These are phyloP conservation scores for Durusdinium trenchii DNA, from an alignment of 73 alveolate species.

Conservation along the genomic window DNA sequence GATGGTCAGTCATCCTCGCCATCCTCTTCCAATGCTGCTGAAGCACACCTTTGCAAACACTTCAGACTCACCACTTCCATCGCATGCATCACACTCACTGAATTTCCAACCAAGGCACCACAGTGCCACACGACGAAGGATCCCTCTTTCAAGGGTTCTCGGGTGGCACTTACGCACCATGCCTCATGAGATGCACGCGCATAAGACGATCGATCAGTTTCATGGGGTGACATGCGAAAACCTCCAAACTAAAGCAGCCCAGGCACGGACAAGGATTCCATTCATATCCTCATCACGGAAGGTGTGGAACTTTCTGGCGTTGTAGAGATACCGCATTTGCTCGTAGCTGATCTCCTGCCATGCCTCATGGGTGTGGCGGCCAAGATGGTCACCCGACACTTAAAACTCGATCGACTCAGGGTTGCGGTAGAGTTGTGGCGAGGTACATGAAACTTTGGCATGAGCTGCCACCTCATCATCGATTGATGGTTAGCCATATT, in stretches of 20 bases:
- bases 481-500: no score
- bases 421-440: no score
- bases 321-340: no score
- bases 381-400: no score
- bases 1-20: not conserved
- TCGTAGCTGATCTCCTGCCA: no score
- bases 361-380: no score
- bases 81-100: not conserved
- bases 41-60: not conserved
- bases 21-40: not conserved
- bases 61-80: not conserved
- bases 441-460: no score
- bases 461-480: no score
- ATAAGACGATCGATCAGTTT: not conserved
- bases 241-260: not conserved
- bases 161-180: not conserved
- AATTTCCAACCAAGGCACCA: not conserved
- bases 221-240: not conserved
- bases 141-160: not conserved
- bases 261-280: not conserved
- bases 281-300: not conserved
- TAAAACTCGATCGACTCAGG: no score
- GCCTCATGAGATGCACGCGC: not conserved
- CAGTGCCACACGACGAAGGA: not conserved
- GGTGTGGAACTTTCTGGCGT: not conserved